Evolutionary conservation across 345 rosid species (phyloP), one percentile per base, ranked within the genome.

Genomic region (Salix viminalis): DNA sequence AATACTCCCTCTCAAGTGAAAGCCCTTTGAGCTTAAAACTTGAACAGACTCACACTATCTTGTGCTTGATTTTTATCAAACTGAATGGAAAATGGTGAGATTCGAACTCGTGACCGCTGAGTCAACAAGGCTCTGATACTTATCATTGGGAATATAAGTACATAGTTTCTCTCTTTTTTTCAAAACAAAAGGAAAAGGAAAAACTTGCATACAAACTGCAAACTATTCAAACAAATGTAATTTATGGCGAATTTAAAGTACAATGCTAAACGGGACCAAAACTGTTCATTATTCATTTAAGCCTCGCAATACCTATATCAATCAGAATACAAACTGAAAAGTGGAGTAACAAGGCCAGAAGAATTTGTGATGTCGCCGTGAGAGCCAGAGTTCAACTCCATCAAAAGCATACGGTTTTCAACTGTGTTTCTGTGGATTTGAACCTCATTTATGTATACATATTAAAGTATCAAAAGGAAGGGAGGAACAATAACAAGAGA

Each of bases 401-500:
- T 24, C 15, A 58, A n/a, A 56, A 24, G 62, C 24, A 44, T 44
- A 44, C 28, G 12, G 62, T 11, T 58, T n/a, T 5, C 15, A 58
- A 58, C 62, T 58, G 14, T 24, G 10, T 58, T 34, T 58, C 62
- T 23, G 12, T 8, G 28, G 62, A 3, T 58, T 23, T 58, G 28
- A 58, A 58, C 62, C 62, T 58, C 62, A 58, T 23, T 52, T n/a
- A 58, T n/a, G 28, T 10, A n/a, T 58, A 58, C 14, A 58, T 10
- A 10, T 14, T 16, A 14, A 46, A 91, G 62, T 58, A 58, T n/a
- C 15, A 58, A 58, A 23, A 58, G 10, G 62, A 58, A 2, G 28
- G 28, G 64, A 10, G 12, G 64, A 58, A 3, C 28, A 9, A 56
- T 56, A 21, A 56, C 62, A 23, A 56, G 62, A 11, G 21, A 68